Evolutionary conservation across 148 eudicot species (phyloP), one percentile per base, ranked within the genome.

Genomic region (Rhododendron williamsianum): DNA sequence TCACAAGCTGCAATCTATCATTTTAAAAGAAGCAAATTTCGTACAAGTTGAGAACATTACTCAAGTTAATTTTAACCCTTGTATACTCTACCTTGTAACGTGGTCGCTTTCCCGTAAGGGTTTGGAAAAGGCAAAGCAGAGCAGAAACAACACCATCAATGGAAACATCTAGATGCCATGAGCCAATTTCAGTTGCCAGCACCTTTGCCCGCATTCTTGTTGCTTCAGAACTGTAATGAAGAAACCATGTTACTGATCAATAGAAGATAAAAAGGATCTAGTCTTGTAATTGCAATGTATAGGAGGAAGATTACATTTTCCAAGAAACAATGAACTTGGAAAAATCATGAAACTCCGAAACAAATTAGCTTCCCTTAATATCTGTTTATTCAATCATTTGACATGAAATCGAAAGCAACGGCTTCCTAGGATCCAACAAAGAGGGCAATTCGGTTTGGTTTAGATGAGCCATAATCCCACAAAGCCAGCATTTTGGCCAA

Each of bases 161-260:
- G 88, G 84, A 78, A 87, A 95, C 95, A 90, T 95, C 93, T 91
- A 95, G 95, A 90, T 97, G 99, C 98, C 99, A 94, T 49, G 96
- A 92, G 74, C 98, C 99, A 88, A 97, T 91, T 88, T 97, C 99
- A 82, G 93, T 92, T 25, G 98, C 96, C 33, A 97, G 92, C 81
- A 86, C 89, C 88, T 91, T 95, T 58, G 98, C 99, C 74, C 98
- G 90, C 48, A 92, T 88, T 85, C 84, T 94, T 52, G 99, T 97
- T 45, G 92, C 93, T 85, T 91, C 94, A 85, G 99, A 97, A 89
- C 99, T 97, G 92, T 84, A 85, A 88, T 54, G 76, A 54, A 72
- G 21, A 67, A 81, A 83, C 52, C 54, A 60, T 71, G 19, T 83
- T 36, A 86, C 2, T 51, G 23, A 25, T 83, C 54, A 51, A 83